phyloP scores from a whole-genome alignment of 2,329 filamentous ascomycete genomes.

The Trichoderma sp. region DNA sequence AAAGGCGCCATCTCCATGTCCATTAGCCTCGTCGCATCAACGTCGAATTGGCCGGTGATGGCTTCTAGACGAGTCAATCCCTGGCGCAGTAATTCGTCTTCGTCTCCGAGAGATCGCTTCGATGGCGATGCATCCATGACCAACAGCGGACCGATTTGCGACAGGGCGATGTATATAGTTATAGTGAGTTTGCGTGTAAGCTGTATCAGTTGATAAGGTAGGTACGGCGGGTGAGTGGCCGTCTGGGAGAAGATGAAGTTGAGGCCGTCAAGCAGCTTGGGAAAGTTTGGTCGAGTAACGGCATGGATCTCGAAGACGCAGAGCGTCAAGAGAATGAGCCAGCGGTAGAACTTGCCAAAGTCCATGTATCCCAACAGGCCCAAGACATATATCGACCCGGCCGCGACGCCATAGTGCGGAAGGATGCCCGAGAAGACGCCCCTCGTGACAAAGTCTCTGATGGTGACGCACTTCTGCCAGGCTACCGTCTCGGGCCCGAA shows the following conservation, averaged over 20 bases:
- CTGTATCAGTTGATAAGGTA: constrained; percentile 83
- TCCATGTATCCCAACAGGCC: constrained; percentile 69
- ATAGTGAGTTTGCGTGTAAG: constrained; percentile 77
- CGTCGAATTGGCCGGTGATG: constrained; percentile 62
- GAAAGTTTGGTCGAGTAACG: constrained; percentile 59
- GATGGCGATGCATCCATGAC: constrained; percentile 45
- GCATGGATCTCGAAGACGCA: constrained; percentile 61
- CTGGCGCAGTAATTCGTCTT: constrained; percentile 59
- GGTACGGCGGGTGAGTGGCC: constrained; percentile 61
- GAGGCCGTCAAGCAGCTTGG: constrained; percentile 49
- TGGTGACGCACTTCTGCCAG: constrained; percentile 69
- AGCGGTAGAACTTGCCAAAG: constrained; percentile 68
- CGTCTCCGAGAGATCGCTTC: constrained; percentile 41
- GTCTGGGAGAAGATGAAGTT: constrained; percentile 50
- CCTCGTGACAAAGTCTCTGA: constrained; percentile 71
- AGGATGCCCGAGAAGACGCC: constrained; percentile 63
- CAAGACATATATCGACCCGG: constrained; percentile 62
- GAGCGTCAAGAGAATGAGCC: constrained; percentile 59
- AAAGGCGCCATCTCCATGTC: constrained; percentile 83
- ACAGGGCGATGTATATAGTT: constrained; percentile 80
- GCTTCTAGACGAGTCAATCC: constrained; percentile 70
- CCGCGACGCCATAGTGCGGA: constrained; percentile 64
- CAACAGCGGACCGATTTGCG: constrained; percentile 75
- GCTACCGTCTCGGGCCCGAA: constrained; percentile 74
- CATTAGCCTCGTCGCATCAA: constrained; percentile 71